phyloP scores from a whole-genome alignment of 1,284 basidiomycete genomes.

The Caloboletus firmus region DNA sequence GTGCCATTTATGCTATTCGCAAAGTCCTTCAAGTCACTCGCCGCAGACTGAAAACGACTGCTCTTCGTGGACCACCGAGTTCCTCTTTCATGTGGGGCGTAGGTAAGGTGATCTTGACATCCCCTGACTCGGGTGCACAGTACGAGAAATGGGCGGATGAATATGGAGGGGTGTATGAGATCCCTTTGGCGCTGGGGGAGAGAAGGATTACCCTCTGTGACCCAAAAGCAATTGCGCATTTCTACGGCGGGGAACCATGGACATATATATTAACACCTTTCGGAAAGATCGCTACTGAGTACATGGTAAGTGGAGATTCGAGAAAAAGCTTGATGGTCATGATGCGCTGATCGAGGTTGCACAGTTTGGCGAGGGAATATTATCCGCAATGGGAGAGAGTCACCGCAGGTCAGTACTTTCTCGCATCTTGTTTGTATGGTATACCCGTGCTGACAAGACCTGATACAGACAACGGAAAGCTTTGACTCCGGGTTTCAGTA shows the following conservation, averaged over 20 bases:
- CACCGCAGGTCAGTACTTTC: conserved; percentile 21
- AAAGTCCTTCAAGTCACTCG: conserved; percentile 9
- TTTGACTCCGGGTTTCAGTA: conserved; percentile 49
- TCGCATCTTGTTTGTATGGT: neutral
- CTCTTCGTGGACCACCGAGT: conserved; percentile 34
- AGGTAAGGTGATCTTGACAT: conserved; percentile 8
- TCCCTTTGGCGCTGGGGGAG: conserved; percentile 43
- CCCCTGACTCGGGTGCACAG: conserved; percentile 16
- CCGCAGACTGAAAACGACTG: conserved; percentile 25
- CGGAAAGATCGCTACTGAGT: neutral
- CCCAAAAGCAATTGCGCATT: conserved; percentile 54
- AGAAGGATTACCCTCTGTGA: conserved; percentile 49
- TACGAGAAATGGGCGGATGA: conserved; percentile 41
- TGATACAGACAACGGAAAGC: conserved; percentile 44
- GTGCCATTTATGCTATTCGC: conserved; percentile 16
- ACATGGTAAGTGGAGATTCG: too few relatives aligned
- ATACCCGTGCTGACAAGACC: neutral
- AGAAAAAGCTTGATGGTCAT: too few relatives aligned
- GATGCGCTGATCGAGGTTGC: neutral
- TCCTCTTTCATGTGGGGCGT: conserved; percentile 33
- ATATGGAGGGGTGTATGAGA: conserved; percentile 49
- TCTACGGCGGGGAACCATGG: conserved; percentile 50
- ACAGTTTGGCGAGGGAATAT: conserved; percentile 24
- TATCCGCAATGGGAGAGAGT: conserved; percentile 22
- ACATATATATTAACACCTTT: conserved; percentile 13